These are phyloP conservation scores for Testicularia cyperi DNA, from an alignment of 1,284 basidiomycete genomes.

Conservation along the genomic window DNA sequence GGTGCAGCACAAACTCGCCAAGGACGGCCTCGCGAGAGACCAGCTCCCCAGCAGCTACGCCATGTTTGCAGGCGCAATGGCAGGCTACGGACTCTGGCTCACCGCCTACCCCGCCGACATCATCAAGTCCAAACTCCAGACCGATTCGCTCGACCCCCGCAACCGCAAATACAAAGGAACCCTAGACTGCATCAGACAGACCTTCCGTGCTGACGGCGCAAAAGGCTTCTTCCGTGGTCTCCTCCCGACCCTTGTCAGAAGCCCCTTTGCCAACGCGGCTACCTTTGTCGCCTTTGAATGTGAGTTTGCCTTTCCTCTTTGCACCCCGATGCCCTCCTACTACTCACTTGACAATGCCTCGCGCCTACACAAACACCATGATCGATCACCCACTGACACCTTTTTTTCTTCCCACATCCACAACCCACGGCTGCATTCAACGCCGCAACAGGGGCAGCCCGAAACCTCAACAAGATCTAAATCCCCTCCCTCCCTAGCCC, in stretches of 20 bases:
- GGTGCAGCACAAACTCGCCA: slow-evolving; percentile 72
- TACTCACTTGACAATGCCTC: no score
- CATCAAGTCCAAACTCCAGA: slow-evolving; percentile 93
- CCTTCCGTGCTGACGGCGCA: slow-evolving; percentile 78
- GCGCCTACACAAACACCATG: no score
- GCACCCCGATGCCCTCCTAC: no score
- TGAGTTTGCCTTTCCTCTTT: neutral
- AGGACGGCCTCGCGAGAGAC: slow-evolving; percentile 53
- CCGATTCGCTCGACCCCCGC: slow-evolving; percentile 67
- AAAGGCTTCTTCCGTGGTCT: slow-evolving; percentile 86
- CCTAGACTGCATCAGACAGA: slow-evolving; percentile 76
- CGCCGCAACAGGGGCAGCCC: slow-evolving; percentile 8
- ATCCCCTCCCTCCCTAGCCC: no score
- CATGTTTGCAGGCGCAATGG: slow-evolving; percentile 51
- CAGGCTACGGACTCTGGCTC: slow-evolving; percentile 36
- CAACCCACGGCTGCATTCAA: no score
- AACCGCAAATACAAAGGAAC: slow-evolving; percentile 75
- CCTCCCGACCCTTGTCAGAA: slow-evolving; percentile 81
- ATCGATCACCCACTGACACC: no score
- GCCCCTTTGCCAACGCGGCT: slow-evolving; percentile 57
- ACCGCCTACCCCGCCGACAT: slow-evolving; percentile 89
- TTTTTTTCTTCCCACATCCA: no score
- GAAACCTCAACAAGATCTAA: slow-evolving; percentile 24
- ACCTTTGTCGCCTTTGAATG: slow-evolving; percentile 58
- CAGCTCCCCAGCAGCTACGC: slow-evolving; percentile 44